Conservation (phyloP, 805 yeast species). For the Ascoidea tarda region DNA sequence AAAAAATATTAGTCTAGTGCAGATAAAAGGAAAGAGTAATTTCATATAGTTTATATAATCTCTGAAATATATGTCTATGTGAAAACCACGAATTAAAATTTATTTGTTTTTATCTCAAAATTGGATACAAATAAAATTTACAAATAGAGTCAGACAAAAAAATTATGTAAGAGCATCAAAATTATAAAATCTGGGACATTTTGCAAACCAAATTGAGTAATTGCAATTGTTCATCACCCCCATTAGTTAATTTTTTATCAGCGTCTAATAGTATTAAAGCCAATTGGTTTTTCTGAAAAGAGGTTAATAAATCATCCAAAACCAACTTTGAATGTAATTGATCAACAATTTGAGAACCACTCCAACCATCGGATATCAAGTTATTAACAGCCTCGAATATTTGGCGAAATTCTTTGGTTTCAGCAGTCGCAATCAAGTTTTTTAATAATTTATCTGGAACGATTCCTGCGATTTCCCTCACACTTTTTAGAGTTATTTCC, state of each 20-base stretch:
- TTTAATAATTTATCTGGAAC: constrained; percentile 38
- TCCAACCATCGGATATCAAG: constrained; percentile 59
- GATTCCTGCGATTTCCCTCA: constrained; percentile 67
- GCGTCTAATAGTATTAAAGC: constrained; percentile 56
- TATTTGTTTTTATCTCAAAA: constrained; percentile 6
- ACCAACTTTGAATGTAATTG: constrained; percentile 62
- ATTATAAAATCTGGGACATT: constrained; percentile 26
- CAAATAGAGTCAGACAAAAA: neutral
- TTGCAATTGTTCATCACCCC: constrained; percentile 82
- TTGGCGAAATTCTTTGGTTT: constrained; percentile 17
- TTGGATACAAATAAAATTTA: neutral
- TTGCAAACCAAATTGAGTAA: constrained; percentile 48
- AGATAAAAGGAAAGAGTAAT: neutral
- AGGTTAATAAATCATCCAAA: constrained; percentile 32
- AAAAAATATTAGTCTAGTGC: neutral
- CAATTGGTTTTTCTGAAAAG: constrained; percentile 47
- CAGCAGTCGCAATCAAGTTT: constrained; percentile 24
- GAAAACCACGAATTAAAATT: constrained; percentile 5
- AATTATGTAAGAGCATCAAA: too few species aligned
- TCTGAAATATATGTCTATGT: neutral
- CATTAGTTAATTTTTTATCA: constrained; percentile 64
- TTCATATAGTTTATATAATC: neutral
- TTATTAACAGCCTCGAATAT: constrained; percentile 32
- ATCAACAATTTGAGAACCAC: constrained; percentile 54
- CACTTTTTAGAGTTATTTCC: constrained; percentile 27